Evolutionary conservation across 768 basidiomycete species (phyloP).

Genomic region (Megacollybia marginata): DNA sequence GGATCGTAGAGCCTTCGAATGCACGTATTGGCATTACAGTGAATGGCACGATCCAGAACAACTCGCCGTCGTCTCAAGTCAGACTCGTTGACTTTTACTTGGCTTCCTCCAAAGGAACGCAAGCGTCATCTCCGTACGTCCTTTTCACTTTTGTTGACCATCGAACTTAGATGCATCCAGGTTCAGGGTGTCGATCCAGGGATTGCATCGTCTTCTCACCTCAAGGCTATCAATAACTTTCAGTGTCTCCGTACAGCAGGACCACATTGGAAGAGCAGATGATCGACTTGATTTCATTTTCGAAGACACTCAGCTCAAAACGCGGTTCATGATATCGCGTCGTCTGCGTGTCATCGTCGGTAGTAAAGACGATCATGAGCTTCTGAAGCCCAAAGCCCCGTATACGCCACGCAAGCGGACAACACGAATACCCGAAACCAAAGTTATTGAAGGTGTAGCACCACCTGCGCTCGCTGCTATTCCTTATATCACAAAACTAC

Average conservation of each 20-base stretch:
- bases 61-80: constrained; percentile 21
- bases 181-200: constrained; percentile 16
- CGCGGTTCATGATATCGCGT: constrained; percentile 43
- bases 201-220: constrained; percentile 13
- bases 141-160: neutral
- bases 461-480: constrained; percentile 35
- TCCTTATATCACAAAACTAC: constrained; percentile 33
- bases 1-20: constrained; percentile 33
- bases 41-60: constrained; percentile 14
- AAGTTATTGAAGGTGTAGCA: constrained; percentile 32
- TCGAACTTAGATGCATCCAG: constrained; percentile 6
- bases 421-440: constrained; percentile 22
- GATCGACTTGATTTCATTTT: constrained; percentile 49
- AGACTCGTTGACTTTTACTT: constrained; percentile 19
- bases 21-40: constrained; percentile 16
- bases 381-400: constrained; percentile 36
- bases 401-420: constrained; percentile 34
- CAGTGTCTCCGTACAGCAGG: constrained; percentile 24
- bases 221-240: constrained; percentile 19
- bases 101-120: constrained; percentile 22
- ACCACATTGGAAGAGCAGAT: constrained; percentile 37
- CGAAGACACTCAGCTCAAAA: constrained; percentile 33
- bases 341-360: constrained; percentile 38
- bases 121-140: constrained; percentile 17
- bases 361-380: constrained; percentile 34